Base-by-base conservation (phyloP, 2,329 filamentous ascomycete genomes). In the Ceratocystis variospora region DNA sequence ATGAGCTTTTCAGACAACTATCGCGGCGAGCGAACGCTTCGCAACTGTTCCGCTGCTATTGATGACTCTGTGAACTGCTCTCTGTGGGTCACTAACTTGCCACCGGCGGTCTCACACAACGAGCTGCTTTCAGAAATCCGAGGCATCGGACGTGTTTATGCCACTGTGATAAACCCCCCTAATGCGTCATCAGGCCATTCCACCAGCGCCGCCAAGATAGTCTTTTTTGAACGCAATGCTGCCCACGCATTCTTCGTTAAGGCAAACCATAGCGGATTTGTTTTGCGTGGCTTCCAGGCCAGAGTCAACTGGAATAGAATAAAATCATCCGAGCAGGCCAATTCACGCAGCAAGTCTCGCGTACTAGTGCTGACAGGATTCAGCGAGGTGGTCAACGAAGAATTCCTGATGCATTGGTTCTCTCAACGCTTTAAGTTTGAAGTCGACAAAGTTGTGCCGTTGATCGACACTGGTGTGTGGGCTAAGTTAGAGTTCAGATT, bases 11-110 rank as follows among this genome's bases (percentile, higher is more conserved):
- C 74, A 1, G 70, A 70, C 8, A 74, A 74, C 65, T 79, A 80
- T 70, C 70, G 69, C 6, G 78, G 78, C 25, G 74, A 79, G 68
- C 73, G 73, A 0, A 70, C 67, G 44, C 69, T 77, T 1, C 73
- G 72, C 8, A 80, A 80, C 71, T 73, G 72, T 55, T 76, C 75
- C 1, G 77, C 77, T 3, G 61, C 73, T 44, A 77, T 79, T 44
- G 72, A 76, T 0, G 72, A 76, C 41, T 68, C 71, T 2, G 66
- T 76, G 41, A 83, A 82, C 71, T 81, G 80, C 41, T 76, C 79
- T 0, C 73, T 84, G 0, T 84, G 80, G 77, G 69, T 84, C 31
- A 80, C 78, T 1, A 79, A 80, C 62, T 75, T 84, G 0, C 79
- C 81, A 0, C 74, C 77, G 0, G 68, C 75, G 64, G 72, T 79